A percentile compares a stretch with the other conserved stretches of the same genome.
Conservation (phyloP, 768 basidiomycete genomes). For the Coprinopsis marcescibilis region DNA sequence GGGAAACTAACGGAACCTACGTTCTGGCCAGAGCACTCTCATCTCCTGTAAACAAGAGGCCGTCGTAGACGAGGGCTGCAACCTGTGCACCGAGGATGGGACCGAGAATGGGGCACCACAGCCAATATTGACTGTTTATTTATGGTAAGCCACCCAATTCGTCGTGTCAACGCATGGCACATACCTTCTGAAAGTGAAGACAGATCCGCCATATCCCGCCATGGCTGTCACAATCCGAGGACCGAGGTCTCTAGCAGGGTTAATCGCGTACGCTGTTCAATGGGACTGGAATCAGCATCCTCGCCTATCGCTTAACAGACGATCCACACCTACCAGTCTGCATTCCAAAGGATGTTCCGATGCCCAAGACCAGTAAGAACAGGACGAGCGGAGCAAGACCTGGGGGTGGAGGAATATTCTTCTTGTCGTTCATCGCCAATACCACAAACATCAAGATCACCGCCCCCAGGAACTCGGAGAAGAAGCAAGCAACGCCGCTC, state of each 20-base stretch:
- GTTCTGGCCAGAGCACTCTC: slow-evolving; percentile 50
- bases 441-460: slow-evolving; percentile 50
- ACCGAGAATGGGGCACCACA: slow-evolving; percentile 63
- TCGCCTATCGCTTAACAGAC: neutral
- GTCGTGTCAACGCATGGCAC: slow-evolving; percentile 14
- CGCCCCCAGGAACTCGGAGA: slow-evolving; percentile 49
- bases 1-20: slow-evolving; percentile 26
- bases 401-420: slow-evolving; percentile 40
- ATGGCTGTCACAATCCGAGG: slow-evolving; percentile 62
- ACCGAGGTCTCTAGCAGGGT: slow-evolving; percentile 42
- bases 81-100: slow-evolving; percentile 51
- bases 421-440: slow-evolving; percentile 47
- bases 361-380: slow-evolving; percentile 52
- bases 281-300: neutral
- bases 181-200: slow-evolving; percentile 34
- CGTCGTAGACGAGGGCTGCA: slow-evolving; percentile 53
- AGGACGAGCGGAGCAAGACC: slow-evolving; percentile 51
- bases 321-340: slow-evolving; percentile 41
- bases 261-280: slow-evolving; percentile 30
- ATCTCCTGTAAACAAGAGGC: slow-evolving; percentile 48
- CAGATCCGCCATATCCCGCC: slow-evolving; percentile 56
- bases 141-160: neutral
- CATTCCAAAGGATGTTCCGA: slow-evolving; percentile 54
- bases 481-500: slow-evolving; percentile 35
- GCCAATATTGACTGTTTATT: slow-evolving; percentile 54